These are phyloP conservation scores for Spathaspora sp. DNA, from an alignment of 805 yeast species.

Conservation along the genomic window DNA sequence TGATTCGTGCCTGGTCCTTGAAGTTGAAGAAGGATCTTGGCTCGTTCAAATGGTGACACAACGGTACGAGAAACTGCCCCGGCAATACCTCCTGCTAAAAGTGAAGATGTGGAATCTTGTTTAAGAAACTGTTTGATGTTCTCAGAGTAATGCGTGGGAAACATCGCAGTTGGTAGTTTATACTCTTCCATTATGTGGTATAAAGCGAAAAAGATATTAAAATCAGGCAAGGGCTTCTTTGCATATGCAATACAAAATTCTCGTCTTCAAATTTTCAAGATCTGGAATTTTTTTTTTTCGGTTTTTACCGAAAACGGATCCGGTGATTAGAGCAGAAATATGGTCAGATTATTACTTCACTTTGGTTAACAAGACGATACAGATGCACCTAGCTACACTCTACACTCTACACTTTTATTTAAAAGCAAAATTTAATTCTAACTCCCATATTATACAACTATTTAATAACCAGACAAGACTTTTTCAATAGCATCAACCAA, in stretches of 20 bases:
- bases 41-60: constrained; percentile 93
- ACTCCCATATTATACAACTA: background rate
- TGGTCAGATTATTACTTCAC: no score
- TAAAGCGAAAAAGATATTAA: background rate
- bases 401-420: background rate
- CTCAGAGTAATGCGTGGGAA: background rate
- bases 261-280: background rate
- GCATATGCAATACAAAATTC: background rate
- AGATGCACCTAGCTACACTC: background rate
- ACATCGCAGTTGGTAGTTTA: background rate
- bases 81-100: constrained; percentile 69
- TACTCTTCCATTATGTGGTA: background rate
- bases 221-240: background rate
- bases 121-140: constrained; percentile 23
- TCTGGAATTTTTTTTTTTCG: no score
- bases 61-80: constrained; percentile 86
- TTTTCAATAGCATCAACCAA: constrained; percentile 44
- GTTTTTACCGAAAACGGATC: background rate
- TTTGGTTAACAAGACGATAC: no score
- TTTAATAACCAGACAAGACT: constrained; percentile 31
- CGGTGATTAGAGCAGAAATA: background rate
- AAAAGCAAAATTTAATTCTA: background rate
- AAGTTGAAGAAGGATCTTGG: constrained; percentile 85
- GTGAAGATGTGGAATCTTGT: constrained; percentile 56
- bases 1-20: constrained; percentile 61